A percentile compares a stretch with the other conserved stretches of the same genome.
Conservation (phyloP, 768 basidiomycete genomes). For the Lentinula detonsa region DNA sequence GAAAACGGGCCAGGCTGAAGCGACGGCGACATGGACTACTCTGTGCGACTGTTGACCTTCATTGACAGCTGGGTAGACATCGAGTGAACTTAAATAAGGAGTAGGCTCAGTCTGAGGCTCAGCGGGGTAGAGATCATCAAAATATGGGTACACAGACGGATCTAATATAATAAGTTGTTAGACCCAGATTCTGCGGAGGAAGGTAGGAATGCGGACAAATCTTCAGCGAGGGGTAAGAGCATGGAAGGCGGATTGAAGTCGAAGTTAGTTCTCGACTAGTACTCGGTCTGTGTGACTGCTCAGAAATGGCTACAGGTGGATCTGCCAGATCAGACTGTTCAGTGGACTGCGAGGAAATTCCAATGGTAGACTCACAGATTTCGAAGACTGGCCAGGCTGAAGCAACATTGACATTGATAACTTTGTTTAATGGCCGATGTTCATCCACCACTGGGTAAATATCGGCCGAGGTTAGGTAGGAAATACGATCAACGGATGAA, state of each 20-base stretch:
- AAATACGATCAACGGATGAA: neutral
- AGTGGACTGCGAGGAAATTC: neutral
- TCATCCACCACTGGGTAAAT: constrained; percentile 24
- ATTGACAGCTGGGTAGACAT: constrained; percentile 25
- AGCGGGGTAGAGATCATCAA: constrained; percentile 25
- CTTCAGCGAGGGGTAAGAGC: neutral
- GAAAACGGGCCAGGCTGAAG: constrained; percentile 18
- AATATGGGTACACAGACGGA: constrained; percentile 23
- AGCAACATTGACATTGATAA: neutral
- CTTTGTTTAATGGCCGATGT: neutral
- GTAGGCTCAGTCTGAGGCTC: neutral
- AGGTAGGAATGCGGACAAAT: neutral
- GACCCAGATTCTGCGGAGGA: neutral
- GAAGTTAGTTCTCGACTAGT: neutral
- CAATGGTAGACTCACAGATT: neutral
- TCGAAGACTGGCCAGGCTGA: neutral
- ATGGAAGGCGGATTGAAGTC: neutral
- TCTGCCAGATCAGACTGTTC: neutral
- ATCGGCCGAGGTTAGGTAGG: constrained; percentile 28
- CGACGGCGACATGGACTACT: neutral
- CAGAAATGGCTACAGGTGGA: neutral
- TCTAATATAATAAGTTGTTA: constrained; percentile 9
- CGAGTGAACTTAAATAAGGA: constrained; percentile 27
- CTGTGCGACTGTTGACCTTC: neutral
- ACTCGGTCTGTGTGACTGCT: neutral